Base-by-base conservation (phyloP, 805 yeast species). In the Candida pseudoglaebosa region DNA sequence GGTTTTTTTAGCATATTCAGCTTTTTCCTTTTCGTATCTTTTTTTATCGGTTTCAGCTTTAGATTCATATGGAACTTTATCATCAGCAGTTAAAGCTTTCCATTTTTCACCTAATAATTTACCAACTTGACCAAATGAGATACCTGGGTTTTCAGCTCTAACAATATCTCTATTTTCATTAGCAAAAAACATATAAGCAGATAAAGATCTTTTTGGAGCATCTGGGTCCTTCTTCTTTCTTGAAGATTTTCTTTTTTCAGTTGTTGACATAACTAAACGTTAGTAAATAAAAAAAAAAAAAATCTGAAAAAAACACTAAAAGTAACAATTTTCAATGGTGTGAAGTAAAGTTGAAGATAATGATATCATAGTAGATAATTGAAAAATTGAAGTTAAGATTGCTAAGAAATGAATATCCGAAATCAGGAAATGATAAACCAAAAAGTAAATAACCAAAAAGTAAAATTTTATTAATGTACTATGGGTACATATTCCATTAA, bases 171-270 rank as follows among this genome's bases (percentile, higher is more conserved):
- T 90, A 78, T 86, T 85, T 61, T 89, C 97, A 64, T 88, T 89
- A 55, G 99, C 98, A 61, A 90, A 93, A 80, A 87, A 91, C 98
- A 93, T 90, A 82, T 91, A 93, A 36, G 98, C 96, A 44, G 97
- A 88, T 63, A 93, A 73, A 18, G 97, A 88, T 71, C 98, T 87
- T 87, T 93, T 93, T 67, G 99, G 99, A 50, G 99, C 99, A 68
- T 91, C 90, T 73, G 99, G 96, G 67, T 87, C 95, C 73, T 69
- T 69, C 71, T 68, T 69, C 57, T 68, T 68, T 66, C 74, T 68
- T 41, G 67, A 54, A 39, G 69, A 42, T 50, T 62, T 69, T 59
- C 65, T 68, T 53, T 60, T 69, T 54, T 69, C 74, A 44, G 69
- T 49, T 31, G 41, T 33, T 5, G 36, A 33, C 36, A 33, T 33